phyloP scores from a whole-genome alignment of 805 yeast genomes.

The Candida orba region DNA sequence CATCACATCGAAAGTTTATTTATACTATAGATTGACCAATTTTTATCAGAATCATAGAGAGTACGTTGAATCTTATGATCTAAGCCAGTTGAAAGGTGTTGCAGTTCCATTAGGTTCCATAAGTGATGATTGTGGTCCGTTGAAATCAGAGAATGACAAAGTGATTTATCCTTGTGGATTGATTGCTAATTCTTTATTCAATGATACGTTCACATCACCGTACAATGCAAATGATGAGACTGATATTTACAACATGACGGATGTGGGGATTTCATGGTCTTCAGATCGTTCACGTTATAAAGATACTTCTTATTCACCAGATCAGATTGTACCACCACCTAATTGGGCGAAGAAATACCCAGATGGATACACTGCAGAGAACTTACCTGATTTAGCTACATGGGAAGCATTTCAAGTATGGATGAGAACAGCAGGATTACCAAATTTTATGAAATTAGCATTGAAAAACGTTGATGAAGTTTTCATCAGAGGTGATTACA shows the following conservation, averaged over 20 bases:
- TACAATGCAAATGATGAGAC: slow-evolving; percentile 16
- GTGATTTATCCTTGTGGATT: slow-evolving; percentile 91
- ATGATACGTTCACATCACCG: slow-evolving; percentile 70
- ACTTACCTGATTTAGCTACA: slow-evolving; percentile 64
- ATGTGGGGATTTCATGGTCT: slow-evolving; percentile 75
- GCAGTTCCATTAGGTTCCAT: slow-evolving; percentile 51
- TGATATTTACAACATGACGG: slow-evolving; percentile 19
- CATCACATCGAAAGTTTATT: slow-evolving; percentile 60
- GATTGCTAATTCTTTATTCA: slow-evolving; percentile 87
- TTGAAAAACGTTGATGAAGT: slow-evolving; percentile 48
- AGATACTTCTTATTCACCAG: slow-evolving; percentile 58
- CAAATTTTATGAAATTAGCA: slow-evolving; percentile 75
- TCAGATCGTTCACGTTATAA: slow-evolving; percentile 68
- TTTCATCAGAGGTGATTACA: slow-evolving; percentile 64
- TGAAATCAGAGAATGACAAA: slow-evolving; percentile 45
- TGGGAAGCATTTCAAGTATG: slow-evolving; percentile 91
- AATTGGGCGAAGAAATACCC: slow-evolving; percentile 81
- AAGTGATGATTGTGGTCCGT: slow-evolving; percentile 53
- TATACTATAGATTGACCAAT: slow-evolving; percentile 83
- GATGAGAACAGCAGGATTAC: slow-evolving; percentile 97
- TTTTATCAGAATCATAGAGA: slow-evolving; percentile 94
- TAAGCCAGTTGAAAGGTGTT: slow-evolving; percentile 71
- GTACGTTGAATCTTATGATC: slow-evolving; percentile 79
- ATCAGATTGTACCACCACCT: slow-evolving; percentile 87
- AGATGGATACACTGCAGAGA: slow-evolving; percentile 78